phyloP scores from a whole-genome alignment of 192 early-diverging fungal genomes.

The Backusella tuberculispora region DNA sequence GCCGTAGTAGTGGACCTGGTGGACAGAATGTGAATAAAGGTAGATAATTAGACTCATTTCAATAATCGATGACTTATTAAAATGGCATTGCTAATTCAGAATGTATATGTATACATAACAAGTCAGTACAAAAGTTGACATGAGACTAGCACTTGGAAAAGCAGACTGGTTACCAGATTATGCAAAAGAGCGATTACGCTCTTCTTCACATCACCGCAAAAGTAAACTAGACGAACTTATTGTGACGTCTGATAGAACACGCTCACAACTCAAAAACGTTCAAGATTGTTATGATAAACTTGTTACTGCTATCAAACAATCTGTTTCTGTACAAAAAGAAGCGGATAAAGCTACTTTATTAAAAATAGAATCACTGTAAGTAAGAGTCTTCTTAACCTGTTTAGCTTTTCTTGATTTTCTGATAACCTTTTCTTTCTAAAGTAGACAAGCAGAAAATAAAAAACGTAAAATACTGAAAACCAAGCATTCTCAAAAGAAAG shows the following conservation, averaged over 20 bases:
- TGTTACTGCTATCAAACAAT: conserved; percentile 57
- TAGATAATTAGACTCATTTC: conserved; percentile 22
- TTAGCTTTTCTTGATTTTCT: no score
- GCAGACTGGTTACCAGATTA: conserved; percentile 78
- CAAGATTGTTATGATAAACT: conserved; percentile 82
- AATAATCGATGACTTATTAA: background rate
- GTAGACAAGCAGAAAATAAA: conserved; percentile 61
- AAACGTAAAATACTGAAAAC: conserved; percentile 65
- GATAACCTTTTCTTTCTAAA: conserved; percentile 16
- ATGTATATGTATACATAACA: background rate
- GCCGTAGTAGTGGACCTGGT: conserved; percentile 82
- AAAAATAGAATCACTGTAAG: conserved; percentile 64
- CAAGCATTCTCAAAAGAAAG: conserved; percentile 68
- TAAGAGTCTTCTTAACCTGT: background rate
- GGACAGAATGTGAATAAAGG: conserved; percentile 96
- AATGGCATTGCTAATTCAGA: background rate
- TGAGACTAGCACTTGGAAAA: conserved; percentile 70
- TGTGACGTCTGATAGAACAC: conserved; percentile 73
- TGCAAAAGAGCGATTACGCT: conserved; percentile 59
- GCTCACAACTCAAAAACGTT: conserved; percentile 76
- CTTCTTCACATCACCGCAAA: conserved; percentile 42
- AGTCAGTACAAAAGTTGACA: conserved; percentile 86
- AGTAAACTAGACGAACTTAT: conserved; percentile 77
- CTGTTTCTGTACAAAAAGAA: conserved; percentile 68
- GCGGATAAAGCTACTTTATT: conserved; percentile 65